Conservation (phyloP, 2,329 filamentous ascomycete genomes). For the Aureobasidium leucospermi region DNA sequence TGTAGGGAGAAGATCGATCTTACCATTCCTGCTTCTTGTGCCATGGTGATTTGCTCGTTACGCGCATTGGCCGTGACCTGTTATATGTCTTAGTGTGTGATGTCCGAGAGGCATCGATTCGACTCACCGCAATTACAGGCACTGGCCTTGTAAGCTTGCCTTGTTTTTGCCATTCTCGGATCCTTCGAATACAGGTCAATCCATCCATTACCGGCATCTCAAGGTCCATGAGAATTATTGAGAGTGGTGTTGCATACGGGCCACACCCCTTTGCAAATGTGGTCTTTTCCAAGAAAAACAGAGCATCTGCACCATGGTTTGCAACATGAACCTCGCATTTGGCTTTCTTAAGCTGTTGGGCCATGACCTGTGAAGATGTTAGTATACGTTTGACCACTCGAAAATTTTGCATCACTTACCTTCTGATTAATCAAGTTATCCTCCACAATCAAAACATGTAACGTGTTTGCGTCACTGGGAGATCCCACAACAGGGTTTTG, state of each 20-base stretch:
- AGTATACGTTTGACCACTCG: neutral
- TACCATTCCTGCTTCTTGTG: constrained; percentile 62
- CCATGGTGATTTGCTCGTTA: constrained; percentile 64
- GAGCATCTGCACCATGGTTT: constrained; percentile 31
- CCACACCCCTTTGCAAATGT: constrained; percentile 7
- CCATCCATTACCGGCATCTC: constrained; percentile 84
- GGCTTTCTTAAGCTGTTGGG: constrained; percentile 31
- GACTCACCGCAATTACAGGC: constrained; percentile 67
- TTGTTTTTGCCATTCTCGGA: constrained; percentile 58
- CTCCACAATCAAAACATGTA: constrained; percentile 24
- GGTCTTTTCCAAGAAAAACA: constrained; percentile 27
- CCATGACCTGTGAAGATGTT: constrained; percentile 21
- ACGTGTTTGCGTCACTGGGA: neutral
- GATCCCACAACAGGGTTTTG: constrained; percentile 6
- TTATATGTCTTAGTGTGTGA: neutral
- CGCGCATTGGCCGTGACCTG: constrained; percentile 65
- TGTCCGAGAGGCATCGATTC: neutral
- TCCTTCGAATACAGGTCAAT: constrained; percentile 61
- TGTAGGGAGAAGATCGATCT: neutral
- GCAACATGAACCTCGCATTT: constrained; percentile 31
- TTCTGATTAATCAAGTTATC: constrained; percentile 37
- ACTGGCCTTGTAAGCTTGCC: constrained; percentile 57
- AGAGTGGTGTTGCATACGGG: neutral
- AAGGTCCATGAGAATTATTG: constrained; percentile 63
- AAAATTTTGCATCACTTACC: constrained; percentile 11